phyloP scores from a whole-genome alignment of 306 rosid genomes.

The Dalbergia cochinchinensis region DNA sequence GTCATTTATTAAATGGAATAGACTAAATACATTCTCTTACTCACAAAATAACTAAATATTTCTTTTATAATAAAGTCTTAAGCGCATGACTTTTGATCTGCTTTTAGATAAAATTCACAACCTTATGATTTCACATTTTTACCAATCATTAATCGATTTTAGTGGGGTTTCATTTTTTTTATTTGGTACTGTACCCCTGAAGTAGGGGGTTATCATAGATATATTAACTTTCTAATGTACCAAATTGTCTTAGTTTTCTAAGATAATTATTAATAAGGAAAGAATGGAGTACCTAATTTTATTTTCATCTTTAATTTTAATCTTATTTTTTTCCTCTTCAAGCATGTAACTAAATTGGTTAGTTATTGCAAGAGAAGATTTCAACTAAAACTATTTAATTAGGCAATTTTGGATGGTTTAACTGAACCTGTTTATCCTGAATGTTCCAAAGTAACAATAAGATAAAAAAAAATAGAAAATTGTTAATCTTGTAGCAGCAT shows the following conservation, averaged over 20 bases:
- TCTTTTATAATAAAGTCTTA: conserved; percentile 6
- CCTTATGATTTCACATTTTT: conserved; percentile 30
- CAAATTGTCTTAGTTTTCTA: too few species aligned
- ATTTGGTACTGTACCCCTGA: background rate
- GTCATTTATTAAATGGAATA: too few species aligned
- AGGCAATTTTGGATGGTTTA: background rate
- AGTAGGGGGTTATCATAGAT: conserved; percentile 12
- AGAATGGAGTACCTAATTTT: background rate
- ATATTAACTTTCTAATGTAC: too few species aligned
- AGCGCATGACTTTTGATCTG: conserved; percentile 44
- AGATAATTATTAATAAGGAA: too few species aligned
- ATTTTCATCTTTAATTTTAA: conserved; percentile 5
- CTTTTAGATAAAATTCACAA: conserved; percentile 2
- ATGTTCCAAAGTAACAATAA: background rate
- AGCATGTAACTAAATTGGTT: conserved; percentile 1
- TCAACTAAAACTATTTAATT: background rate
- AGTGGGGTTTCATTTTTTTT: conserved; percentile 16
- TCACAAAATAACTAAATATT: too few species aligned
- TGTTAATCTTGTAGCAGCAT: background rate
- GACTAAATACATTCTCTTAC: too few species aligned
- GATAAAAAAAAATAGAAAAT: background rate
- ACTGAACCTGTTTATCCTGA: background rate
- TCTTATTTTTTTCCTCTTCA: conserved; percentile 1
- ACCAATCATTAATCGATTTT: conserved; percentile 31
- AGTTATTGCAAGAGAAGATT: background rate